Conservation (phyloP, 139 green algal species). For the Picochlorum sp. region DNA sequence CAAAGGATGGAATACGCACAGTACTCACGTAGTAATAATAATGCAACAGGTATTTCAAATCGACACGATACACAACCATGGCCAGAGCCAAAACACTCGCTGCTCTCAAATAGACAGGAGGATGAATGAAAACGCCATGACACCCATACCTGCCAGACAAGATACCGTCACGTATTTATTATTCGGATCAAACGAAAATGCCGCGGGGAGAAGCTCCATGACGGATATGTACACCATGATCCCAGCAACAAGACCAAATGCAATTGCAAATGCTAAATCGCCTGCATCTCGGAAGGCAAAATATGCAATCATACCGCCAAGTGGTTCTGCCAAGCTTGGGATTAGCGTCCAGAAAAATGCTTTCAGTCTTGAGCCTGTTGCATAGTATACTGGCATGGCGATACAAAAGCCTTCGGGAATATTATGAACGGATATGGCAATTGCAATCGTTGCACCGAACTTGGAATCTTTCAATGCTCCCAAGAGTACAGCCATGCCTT, state of each 20-base stretch:
- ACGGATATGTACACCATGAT: conserved; percentile 78
- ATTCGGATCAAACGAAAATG: conserved; percentile 59
- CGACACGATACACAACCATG: too few species aligned
- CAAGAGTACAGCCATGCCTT: conserved; percentile 59
- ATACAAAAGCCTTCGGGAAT: conserved; percentile 73
- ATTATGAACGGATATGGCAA: conserved; percentile 77
- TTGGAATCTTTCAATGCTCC: conserved; percentile 35
- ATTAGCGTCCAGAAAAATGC: conserved; percentile 62
- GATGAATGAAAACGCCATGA: conserved; percentile 60
- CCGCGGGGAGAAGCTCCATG: conserved; percentile 68
- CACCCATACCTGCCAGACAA: conserved; percentile 50
- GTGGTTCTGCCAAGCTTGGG: conserved; percentile 57
- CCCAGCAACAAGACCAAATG: conserved; percentile 60
- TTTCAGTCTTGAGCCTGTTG: conserved; percentile 60
- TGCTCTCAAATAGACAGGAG: conserved; percentile 39
- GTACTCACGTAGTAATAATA: too few species aligned
- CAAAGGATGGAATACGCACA: too few species aligned
- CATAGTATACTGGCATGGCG: conserved; percentile 87
- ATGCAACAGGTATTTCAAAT: too few species aligned
- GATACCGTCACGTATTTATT: conserved; percentile 39
- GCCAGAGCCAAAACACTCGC: too few species aligned
- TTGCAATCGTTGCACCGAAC: conserved; percentile 38
- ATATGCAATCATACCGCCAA: conserved; percentile 57
- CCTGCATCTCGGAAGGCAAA: conserved; percentile 10
- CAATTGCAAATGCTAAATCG: conserved; percentile 34